phyloP scores from a whole-genome alignment of 2,329 filamentous ascomycete species.

The Claviceps humidiphila region DNA sequence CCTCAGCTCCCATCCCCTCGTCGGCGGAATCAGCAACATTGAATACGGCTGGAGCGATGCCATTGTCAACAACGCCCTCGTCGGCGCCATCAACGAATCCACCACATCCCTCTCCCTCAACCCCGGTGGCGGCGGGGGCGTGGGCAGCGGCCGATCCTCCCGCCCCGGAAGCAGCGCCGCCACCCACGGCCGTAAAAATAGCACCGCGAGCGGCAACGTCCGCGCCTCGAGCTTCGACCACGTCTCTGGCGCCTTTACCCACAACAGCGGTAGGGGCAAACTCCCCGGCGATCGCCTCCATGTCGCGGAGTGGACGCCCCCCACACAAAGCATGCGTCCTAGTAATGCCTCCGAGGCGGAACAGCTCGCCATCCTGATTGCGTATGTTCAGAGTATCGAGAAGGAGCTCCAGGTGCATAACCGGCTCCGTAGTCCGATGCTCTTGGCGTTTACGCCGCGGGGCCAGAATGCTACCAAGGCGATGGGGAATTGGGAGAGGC shows the following conservation, averaged over 20 bases:
- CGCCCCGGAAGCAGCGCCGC: constrained; percentile 39
- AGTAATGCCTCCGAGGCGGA: constrained; percentile 67
- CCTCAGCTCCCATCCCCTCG: constrained; percentile 81
- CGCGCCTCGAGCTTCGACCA: constrained; percentile 51
- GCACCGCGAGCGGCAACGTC: constrained; percentile 37
- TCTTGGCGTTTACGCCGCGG: constrained; percentile 76
- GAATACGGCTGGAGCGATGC: constrained; percentile 93
- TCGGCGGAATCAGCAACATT: constrained; percentile 89
- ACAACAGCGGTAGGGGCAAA: constrained; percentile 38
- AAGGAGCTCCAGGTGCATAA: constrained; percentile 79
- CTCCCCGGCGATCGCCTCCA: constrained; percentile 74
- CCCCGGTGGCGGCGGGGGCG: not conserved
- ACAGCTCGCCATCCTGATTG: constrained; percentile 60
- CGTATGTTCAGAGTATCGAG: constrained; percentile 77
- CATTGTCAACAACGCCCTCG: constrained; percentile 53
- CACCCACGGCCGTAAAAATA: constrained; percentile 26
- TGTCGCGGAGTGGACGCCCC: constrained; percentile 81
- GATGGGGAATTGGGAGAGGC: constrained; percentile 95
- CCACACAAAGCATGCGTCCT: constrained; percentile 79
- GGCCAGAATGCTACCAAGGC: constrained; percentile 70
- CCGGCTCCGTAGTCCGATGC: constrained; percentile 72
- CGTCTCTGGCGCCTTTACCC: constrained; percentile 33
- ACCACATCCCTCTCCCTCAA: constrained; percentile 11
- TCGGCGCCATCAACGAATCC: constrained; percentile 39
- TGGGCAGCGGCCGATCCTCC: constrained; percentile 22